phyloP scores from a whole-genome alignment of 306 rosid genomes.

The Gastrolobium villosum region DNA sequence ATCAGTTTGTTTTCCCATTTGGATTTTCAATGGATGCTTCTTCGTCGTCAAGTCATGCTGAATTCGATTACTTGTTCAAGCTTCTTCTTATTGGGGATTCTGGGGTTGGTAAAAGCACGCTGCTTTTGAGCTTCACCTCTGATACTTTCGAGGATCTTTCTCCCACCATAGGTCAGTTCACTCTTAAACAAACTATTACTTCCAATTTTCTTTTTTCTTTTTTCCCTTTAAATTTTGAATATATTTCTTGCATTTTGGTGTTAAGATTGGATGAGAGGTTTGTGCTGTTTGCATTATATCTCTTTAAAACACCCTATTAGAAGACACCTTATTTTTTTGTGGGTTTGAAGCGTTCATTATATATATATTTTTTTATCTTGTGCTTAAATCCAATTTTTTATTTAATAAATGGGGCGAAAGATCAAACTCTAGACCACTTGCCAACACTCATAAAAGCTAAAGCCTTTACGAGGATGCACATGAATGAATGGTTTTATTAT shows the following conservation, averaged over 20 bases:
- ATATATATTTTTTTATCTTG: too few relatives aligned
- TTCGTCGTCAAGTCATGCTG: constrained; percentile 56
- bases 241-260: background rate
- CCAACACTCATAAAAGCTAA: too few relatives aligned
- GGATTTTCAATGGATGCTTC: constrained; percentile 60
- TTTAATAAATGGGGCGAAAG: too few relatives aligned
- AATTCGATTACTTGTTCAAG: constrained; percentile 87
- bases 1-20: background rate
- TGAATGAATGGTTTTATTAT: too few relatives aligned
- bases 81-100: constrained; percentile 84
- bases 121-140: constrained; percentile 78
- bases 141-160: constrained; percentile 79
- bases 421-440: too few relatives aligned
- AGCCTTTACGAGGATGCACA: too few relatives aligned
- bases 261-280: background rate
- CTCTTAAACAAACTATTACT: background rate
- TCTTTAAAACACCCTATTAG: too few relatives aligned
- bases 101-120: constrained; percentile 88
- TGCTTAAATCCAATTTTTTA: too few relatives aligned
- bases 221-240: too few relatives aligned
- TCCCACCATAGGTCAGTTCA: constrained; percentile 77
- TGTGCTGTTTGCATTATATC: too few relatives aligned
- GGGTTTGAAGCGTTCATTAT: too few relatives aligned
- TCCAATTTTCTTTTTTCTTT: background rate
- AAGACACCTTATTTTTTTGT: too few relatives aligned